Evolutionary conservation across 805 yeast species (phyloP).

Genomic region (Candida glaebosa): DNA sequence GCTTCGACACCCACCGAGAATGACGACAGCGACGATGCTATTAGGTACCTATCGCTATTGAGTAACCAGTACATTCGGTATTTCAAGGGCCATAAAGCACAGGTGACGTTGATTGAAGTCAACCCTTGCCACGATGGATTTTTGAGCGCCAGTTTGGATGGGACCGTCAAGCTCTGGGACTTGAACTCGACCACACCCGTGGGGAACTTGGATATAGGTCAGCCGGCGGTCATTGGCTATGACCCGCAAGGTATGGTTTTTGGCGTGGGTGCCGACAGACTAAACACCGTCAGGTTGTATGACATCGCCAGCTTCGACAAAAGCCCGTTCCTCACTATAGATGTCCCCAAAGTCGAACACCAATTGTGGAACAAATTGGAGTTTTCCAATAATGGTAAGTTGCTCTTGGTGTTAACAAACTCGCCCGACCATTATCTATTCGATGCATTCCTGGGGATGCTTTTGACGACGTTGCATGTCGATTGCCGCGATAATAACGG

Average conservation of each 20-base stretch:
- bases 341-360: constrained; percentile 17
- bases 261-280: constrained; percentile 48
- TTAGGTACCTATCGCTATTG: constrained; percentile 72
- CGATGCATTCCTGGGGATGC: constrained; percentile 67
- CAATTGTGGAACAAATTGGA: constrained; percentile 62
- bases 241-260: constrained; percentile 86
- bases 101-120: constrained; percentile 70
- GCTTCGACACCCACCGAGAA: constrained; percentile 61
- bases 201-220: constrained; percentile 52
- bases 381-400: constrained; percentile 75
- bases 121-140: constrained; percentile 66
- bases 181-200: constrained; percentile 61
- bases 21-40: constrained; percentile 57
- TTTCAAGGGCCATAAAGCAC: constrained; percentile 80
- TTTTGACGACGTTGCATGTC: constrained; percentile 27
- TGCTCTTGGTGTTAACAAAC: constrained; percentile 54
- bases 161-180: constrained; percentile 88
- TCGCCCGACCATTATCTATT: constrained; percentile 54
- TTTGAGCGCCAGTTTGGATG: constrained; percentile 68
- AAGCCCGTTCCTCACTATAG: constrained; percentile 45
- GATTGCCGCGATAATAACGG: constrained; percentile 7
- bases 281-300: constrained; percentile 45
- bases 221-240: constrained; percentile 58
- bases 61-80: constrained; percentile 80
- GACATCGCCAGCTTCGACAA: constrained; percentile 56